Evolutionary conservation across 108 stramenopile species (phyloP).

Genomic region (Tribonema minus): DNA sequence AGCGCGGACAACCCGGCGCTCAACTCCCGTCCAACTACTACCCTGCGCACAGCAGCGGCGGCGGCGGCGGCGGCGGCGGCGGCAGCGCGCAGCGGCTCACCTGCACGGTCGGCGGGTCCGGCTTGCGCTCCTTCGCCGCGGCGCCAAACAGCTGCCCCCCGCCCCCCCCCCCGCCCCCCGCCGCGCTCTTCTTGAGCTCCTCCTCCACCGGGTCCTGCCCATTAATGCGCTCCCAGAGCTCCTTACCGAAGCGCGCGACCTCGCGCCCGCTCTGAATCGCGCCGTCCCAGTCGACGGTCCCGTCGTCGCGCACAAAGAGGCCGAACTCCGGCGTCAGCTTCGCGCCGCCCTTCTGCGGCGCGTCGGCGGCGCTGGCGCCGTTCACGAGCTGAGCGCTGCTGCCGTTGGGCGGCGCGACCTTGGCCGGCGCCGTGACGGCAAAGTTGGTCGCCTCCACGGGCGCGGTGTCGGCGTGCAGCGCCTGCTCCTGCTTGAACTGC

Average conservation of each 20-base stretch:
- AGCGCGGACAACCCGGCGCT: not conserved
- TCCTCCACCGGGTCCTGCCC: constrained; percentile 73
- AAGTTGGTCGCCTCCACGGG: too few relatives aligned
- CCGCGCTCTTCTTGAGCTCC: constrained; percentile 56
- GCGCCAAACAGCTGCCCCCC: not conserved
- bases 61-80: not conserved
- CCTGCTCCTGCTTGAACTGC: too few relatives aligned
- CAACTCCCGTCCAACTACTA: not conserved
- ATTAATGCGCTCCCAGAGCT: constrained; percentile 91
- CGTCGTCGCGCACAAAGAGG: constrained; percentile 80
- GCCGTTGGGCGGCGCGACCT: not conserved
- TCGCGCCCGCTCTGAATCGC: constrained; percentile 80
- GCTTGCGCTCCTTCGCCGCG: not conserved
- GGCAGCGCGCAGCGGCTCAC: not conserved
- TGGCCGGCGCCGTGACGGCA: not conserved
- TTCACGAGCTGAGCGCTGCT: not conserved
- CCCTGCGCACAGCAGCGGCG: not conserved
- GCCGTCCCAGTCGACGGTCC: constrained; percentile 95
- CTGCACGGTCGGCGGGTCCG: not conserved
- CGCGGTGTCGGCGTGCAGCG: too few relatives aligned
- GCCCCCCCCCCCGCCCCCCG: constrained; percentile 30
- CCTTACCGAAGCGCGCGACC: constrained; percentile 64
- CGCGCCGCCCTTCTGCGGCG: not conserved
- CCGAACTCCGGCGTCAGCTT: not conserved
- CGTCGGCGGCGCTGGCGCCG: too few relatives aligned